Evolutionary conservation across 371 early-diverging fungal species (phyloP), one percentile per base, ranked within the genome.

Genomic region (Syncephalastrum racemosum): DNA sequence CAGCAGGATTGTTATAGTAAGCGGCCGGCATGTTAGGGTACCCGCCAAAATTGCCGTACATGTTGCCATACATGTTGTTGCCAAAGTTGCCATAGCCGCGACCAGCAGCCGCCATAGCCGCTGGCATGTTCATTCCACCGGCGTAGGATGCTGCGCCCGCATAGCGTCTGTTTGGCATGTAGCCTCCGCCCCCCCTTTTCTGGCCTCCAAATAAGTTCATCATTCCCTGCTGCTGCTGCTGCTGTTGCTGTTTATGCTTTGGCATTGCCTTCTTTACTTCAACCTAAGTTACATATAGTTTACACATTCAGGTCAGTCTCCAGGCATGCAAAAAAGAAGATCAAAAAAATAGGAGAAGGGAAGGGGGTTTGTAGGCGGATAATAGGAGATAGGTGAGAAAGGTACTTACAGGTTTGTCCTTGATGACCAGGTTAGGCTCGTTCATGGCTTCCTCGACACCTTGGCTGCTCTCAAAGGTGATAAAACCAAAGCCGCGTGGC

Each of bases 401-500:
- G 24, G 12, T 16, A 27, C 65, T 66, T 76, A 86, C 88, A 16
- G 73, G 63, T 55, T 84, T 85, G 31, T 77, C 82, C 41, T 81
- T 71, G 50, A 87, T 71, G 18, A 70, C 63, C 14, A 88, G 56
- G 49, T 79, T 75, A 13, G 74, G 62, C 31, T 76, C 63, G 27
- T 68, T 68, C 46, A 86, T 56, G 1, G 81, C 84, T 42, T 82
- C 79, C 16, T 85, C 85, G 2, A 87, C 90, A 19, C 82, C 84
- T 36, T 85, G 66, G 31, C 85, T 83, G 10, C 78, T 72, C 44
- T 90, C 84, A 70, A 89, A 91, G 8, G 87, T 89, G 44, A 92
- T 77, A 57, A 93, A 93, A 14, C 91, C 91, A 75, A 89, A 90
- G 19, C 93, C 86, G 61, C 92, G 83, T 52, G 89, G 83, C 53